A percentile compares a stretch with the other conserved stretches of the same genome.
phyloP scores from a whole-genome alignment of 306 rosid species.

The Quercus parvula region DNA sequence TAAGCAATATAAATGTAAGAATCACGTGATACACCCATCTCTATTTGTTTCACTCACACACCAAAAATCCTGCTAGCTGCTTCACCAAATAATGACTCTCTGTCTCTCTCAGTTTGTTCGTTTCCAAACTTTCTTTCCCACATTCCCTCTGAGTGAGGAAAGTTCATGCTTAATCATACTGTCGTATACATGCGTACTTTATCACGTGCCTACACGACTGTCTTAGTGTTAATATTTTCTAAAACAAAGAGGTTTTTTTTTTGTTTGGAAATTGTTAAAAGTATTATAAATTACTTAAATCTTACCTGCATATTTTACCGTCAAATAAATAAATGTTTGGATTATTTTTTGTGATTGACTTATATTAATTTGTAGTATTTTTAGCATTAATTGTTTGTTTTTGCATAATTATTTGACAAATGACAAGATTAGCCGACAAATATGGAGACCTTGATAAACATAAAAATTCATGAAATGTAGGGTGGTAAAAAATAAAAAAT shows the following conservation, averaged over 20 bases:
- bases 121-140: constrained; percentile 35
- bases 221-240: not conserved
- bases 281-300: too few relatives aligned
- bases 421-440: not conserved
- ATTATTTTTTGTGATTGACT: too few relatives aligned
- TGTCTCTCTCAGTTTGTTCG: not conserved
- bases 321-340: too few relatives aligned
- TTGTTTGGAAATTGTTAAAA: too few relatives aligned
- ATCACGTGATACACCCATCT: constrained; percentile 49
- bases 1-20: constrained; percentile 3
- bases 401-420: not conserved
- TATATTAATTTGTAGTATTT: too few relatives aligned
- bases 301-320: too few relatives aligned
- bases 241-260: not conserved
- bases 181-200: constrained; percentile 59
- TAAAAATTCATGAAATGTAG: too few relatives aligned
- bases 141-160: constrained; percentile 34
- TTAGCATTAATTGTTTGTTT: not conserved
- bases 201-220: constrained; percentile 35
- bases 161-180: constrained; percentile 57
- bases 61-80: not conserved
- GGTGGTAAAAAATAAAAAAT: too few relatives aligned
- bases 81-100: constrained; percentile 3
- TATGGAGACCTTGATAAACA: not conserved
- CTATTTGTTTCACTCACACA: not conserved